A percentile compares a stretch with the other conserved stretches of the same genome.
Evolutionary conservation across 371 early-diverging fungal genomes (phyloP).

Genomic region (Synchytrium microbalum): DNA sequence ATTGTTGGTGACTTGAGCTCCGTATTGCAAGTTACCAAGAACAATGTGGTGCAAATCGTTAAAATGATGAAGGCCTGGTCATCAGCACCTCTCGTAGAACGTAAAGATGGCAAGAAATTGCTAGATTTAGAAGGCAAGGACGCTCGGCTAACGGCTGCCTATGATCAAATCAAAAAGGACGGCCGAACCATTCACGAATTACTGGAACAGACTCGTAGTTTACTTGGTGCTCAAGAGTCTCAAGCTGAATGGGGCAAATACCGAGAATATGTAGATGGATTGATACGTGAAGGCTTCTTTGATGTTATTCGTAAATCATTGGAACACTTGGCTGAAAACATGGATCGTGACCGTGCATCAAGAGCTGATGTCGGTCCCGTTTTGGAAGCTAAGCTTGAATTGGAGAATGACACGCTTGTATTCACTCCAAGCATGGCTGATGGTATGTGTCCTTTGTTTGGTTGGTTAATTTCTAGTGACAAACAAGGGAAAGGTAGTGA

Average conservation of each 20-base stretch:
- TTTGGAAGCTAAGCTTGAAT: conserved; percentile 50
- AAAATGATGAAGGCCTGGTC: conserved; percentile 51
- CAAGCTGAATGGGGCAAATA: conserved; percentile 36
- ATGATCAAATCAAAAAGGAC: conserved; percentile 43
- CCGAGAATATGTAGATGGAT: conserved; percentile 36
- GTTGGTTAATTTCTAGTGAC: neutral
- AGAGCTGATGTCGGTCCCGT: conserved; percentile 40
- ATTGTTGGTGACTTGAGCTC: conserved; percentile 41
- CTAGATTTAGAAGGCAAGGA: conserved; percentile 51
- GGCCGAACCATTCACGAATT: conserved; percentile 36
- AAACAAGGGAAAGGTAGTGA: neutral
- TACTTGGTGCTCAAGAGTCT: conserved; percentile 22
- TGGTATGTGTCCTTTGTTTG: conserved; percentile 16
- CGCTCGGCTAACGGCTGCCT: conserved; percentile 35
- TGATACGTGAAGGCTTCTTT: conserved; percentile 43
- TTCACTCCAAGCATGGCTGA: conserved; percentile 53
- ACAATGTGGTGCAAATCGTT: conserved; percentile 44
- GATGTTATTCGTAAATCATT: conserved; percentile 37
- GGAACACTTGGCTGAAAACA: conserved; percentile 44
- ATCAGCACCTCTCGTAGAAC: conserved; percentile 44
- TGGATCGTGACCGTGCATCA: conserved; percentile 34
- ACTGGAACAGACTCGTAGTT: conserved; percentile 36
- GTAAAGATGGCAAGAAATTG: conserved; percentile 51
- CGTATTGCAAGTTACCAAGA: conserved; percentile 42
- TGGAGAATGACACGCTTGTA: conserved; percentile 37